phyloP scores from a whole-genome alignment of 176 grass and related monocot species.

The Oryza coarctata region DNA sequence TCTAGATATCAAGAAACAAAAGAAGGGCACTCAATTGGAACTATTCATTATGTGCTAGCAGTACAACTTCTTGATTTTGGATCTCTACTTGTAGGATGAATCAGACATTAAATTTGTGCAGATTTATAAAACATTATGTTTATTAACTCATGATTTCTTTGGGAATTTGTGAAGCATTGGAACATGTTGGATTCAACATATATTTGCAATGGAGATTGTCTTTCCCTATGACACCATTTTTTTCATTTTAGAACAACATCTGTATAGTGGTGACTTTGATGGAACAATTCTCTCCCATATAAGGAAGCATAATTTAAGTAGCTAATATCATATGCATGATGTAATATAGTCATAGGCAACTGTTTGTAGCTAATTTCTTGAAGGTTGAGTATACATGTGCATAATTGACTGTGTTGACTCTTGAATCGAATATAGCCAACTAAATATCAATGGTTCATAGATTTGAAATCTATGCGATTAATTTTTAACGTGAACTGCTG shows the following conservation, averaged over 20 bases:
- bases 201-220: background rate
- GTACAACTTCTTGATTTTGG: background rate
- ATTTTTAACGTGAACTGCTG: slow-evolving; percentile 29
- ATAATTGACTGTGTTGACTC: slow-evolving; percentile 9
- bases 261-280: background rate
- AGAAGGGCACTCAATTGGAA: background rate
- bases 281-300: background rate
- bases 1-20: background rate
- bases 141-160: background rate
- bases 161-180: background rate
- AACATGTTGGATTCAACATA: background rate
- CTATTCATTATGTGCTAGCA: background rate
- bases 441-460: background rate
- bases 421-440: slow-evolving; percentile 14
- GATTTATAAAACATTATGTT: background rate
- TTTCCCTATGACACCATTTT: background rate
- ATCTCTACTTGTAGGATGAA: background rate
- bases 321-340: slow-evolving; percentile 1
- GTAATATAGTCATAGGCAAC: slow-evolving; percentile 7
- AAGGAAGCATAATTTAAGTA: slow-evolving; percentile 17
- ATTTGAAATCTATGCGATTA: background rate
- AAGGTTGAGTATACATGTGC: background rate
- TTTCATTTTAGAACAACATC: background rate
- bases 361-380: background rate
- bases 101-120: background rate